Base-by-base conservation (phyloP, 345 rosid species). In the Aethionema arabicum region DNA sequence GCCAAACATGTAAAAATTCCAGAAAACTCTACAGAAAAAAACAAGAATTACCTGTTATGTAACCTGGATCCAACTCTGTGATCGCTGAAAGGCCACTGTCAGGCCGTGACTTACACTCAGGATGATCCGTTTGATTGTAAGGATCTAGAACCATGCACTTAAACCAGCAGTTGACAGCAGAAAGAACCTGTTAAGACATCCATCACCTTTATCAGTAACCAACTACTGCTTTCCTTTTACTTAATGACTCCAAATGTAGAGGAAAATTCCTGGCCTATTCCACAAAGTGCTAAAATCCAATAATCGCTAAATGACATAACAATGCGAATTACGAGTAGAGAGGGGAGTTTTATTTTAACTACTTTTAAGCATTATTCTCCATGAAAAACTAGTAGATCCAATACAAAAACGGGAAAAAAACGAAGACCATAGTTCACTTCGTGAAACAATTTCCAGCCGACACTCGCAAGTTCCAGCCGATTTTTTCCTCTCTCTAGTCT, bases 161-260 rank as follows among this genome's bases (percentile, higher is more conserved):
- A 68, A 84, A 96, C 99, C 99, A 93, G 74, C 99, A 93, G 73
- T 93, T 90, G 10, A 93, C 99, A 41, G 99, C 90, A 66, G 99
- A 93, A 40, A 93, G 90, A 57, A 90, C 85, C 99, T 93, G 90
- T 66, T 66, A 74, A 45, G 31, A 36, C 60, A 61, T 52, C 33
- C 52, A 57, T 8, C 14, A 62, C 12, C 11, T 61, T 29, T 4
- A 54, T 66, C 45, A 41, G 59, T 67, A 36, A 67, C 16, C 4
- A 62, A 35, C 33, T 12, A 49, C 15, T 39, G 35, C 27, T 35
- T 12, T 3, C 8, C 13, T 4, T 52, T 39, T 21, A 21, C 21
- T 52, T 2, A 15, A 36, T n/a, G n/a, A 65, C 43, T 65, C 30
- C 14, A 39, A 59, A 32, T 43, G 39, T 52, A 63, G 5, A 41